A percentile compares a stretch with the other conserved stretches of the same genome.
phyloP scores from a whole-genome alignment of 2,329 filamentous ascomycete species.

The Rhynchosporium agropyri region DNA sequence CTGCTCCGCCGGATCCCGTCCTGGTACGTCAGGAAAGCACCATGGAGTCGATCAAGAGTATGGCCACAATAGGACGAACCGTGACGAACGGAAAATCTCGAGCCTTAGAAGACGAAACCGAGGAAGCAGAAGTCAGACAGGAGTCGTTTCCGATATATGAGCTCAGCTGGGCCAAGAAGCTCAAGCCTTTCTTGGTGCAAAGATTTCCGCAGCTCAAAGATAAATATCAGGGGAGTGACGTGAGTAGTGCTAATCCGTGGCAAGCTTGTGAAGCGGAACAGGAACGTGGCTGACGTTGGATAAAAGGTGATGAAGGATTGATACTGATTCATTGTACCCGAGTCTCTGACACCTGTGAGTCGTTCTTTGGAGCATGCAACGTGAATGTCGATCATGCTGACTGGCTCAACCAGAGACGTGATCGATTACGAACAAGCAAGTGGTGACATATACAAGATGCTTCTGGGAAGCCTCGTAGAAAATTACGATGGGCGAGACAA shows the following conservation, averaged over 20 bases:
- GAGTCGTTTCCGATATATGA: not conserved
- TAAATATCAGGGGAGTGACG: not conserved
- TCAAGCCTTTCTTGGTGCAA: not conserved
- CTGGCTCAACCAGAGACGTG: not conserved
- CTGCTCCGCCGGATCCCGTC: not conserved
- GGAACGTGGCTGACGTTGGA: not conserved
- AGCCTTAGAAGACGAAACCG: not conserved
- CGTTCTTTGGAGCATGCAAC: not conserved
- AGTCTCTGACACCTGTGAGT: not conserved
- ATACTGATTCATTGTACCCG: not conserved
- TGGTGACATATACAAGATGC: conserved; percentile 41
- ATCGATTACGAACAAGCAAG: conserved; percentile 31
- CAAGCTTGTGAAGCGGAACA: not conserved
- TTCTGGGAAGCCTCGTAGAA: not conserved
- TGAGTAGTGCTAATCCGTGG: not conserved
- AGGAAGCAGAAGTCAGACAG: not conserved
- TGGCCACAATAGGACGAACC: not conserved
- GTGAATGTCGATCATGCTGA: not conserved
- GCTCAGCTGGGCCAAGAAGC: not conserved
- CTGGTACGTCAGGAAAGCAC: not conserved
- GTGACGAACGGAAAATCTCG: not conserved
- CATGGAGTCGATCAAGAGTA: not conserved
- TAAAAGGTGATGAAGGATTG: not conserved
- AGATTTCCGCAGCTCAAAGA: not conserved
- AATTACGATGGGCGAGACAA: not conserved